Percentiles rank a stretch among this genome's conserved stretches.
These are phyloP conservation scores for Teratosphaeriaceae sp. DNA, from an alignment of 2,329 filamentous ascomycete species.

Conservation along the genomic window DNA sequence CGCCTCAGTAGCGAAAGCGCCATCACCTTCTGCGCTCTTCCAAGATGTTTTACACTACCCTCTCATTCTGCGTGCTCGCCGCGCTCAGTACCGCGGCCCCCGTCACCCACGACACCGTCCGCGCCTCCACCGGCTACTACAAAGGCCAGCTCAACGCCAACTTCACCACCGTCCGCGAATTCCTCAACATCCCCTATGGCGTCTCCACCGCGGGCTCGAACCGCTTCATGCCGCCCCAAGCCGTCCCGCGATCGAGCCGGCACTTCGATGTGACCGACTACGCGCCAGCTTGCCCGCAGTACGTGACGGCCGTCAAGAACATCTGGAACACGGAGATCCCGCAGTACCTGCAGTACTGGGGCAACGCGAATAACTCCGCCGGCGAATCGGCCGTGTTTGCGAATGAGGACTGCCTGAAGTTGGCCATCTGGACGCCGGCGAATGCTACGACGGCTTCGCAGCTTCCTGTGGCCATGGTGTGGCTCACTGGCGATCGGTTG, in stretches of 20 bases:
- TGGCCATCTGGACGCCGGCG: slow-evolving; percentile 41
- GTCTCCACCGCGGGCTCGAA: slow-evolving; percentile 9
- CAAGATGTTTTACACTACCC: too few relatives aligned
- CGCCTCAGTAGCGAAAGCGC: too few relatives aligned
- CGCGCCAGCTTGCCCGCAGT: slow-evolving; percentile 28
- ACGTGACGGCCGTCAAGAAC: slow-evolving; percentile 15
- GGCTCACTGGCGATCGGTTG: too few relatives aligned
- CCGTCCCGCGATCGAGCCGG: neutral
- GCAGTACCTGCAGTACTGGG: slow-evolving; percentile 7
- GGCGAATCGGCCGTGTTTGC: slow-evolving; percentile 10
- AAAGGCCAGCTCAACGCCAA: too few relatives aligned
- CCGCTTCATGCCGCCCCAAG: slow-evolving; percentile 9
- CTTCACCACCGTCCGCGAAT: slow-evolving; percentile 8
- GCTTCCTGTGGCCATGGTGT: slow-evolving; percentile 39
- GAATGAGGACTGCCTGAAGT: slow-evolving; percentile 37
- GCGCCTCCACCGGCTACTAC: too few relatives aligned
- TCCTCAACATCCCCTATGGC: slow-evolving; percentile 12
- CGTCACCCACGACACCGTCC: too few relatives aligned
- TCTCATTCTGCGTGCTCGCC: too few relatives aligned
- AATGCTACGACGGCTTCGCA: slow-evolving; percentile 20
- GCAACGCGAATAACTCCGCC: slow-evolving; percentile 4
- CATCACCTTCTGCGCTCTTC: too few relatives aligned
- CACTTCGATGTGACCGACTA: slow-evolving; percentile 1
- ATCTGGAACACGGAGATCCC: slow-evolving; percentile 5
- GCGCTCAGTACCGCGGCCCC: too few relatives aligned